Evolutionary conservation across 768 basidiomycete species (phyloP).

Genomic region (Tylopilus intermedius): DNA sequence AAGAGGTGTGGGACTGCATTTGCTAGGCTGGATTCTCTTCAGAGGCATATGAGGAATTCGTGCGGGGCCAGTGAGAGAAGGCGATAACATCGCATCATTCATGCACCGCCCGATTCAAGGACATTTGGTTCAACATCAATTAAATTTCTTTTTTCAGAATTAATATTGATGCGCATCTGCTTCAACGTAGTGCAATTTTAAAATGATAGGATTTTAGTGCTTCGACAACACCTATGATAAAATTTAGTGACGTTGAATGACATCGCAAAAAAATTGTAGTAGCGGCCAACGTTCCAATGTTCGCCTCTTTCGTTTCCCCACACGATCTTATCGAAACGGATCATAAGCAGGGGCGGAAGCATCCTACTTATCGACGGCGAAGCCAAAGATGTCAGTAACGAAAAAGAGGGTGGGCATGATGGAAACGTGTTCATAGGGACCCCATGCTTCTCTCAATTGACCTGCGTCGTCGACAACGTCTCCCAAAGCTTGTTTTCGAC

Average conservation of each 20-base stretch:
- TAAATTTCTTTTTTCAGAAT: too few species aligned
- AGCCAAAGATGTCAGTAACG: not conserved
- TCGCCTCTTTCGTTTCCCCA: not conserved
- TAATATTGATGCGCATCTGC: not conserved
- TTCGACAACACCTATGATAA: not conserved
- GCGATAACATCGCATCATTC: not conserved
- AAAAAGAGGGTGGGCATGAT: not conserved
- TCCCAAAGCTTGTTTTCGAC: slow-evolving; percentile 61
- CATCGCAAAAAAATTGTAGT: not conserved
- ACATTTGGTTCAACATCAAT: not conserved
- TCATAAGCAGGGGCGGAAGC: not conserved
- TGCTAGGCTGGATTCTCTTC: slow-evolving; percentile 26
- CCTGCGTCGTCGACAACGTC: slow-evolving; percentile 17
- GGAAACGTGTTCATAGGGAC: not conserved
- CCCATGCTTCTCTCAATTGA: not conserved
- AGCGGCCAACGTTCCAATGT: not conserved
- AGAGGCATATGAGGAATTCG: slow-evolving; percentile 20
- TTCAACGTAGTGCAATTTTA: not conserved
- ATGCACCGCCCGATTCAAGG: not conserved
- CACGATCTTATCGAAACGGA: not conserved
- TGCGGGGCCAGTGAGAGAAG: slow-evolving; percentile 1
- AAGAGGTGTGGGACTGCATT: slow-evolving; percentile 19
- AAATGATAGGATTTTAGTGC: not conserved
- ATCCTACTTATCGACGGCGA: not conserved
- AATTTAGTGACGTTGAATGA: not conserved